Percentiles rank a stretch among this genome's conserved stretches.
Conservation (phyloP, 257 asterid species). For the Solanum paucissectum region DNA sequence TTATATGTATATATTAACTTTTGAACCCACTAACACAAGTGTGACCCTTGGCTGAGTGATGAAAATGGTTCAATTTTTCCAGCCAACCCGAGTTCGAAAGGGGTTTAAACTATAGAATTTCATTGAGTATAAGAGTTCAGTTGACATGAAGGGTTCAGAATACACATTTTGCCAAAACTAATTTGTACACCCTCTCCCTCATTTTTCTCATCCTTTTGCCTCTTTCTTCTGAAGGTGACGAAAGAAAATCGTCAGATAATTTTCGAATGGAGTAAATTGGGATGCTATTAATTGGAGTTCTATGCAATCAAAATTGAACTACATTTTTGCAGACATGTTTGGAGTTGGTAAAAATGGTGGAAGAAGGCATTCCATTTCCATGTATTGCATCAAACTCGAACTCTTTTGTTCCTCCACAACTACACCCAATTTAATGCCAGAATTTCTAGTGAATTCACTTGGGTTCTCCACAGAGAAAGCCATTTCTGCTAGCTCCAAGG, state of each 20-base stretch:
- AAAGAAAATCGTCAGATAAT: too few species aligned
- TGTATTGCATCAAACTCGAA: not conserved
- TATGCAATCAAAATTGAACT: not conserved
- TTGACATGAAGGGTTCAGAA: too few species aligned
- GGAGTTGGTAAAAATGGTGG: not conserved
- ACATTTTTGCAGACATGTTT: not conserved
- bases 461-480: constrained; percentile 16
- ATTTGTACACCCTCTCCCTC: not conserved
- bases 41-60: too few species aligned
- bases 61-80: too few species aligned
- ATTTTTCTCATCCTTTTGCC: not conserved
- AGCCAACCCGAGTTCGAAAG: too few species aligned
- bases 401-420: not conserved
- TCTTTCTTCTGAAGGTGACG: not conserved
- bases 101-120: too few species aligned
- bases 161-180: not conserved
- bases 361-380: not conserved
- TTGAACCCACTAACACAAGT: too few species aligned
- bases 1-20: too few species aligned
- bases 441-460: constrained; percentile 6
- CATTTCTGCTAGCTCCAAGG: not conserved
- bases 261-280: not conserved
- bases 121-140: too few species aligned
- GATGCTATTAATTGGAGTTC: not conserved
- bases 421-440: not conserved